phyloP scores from a whole-genome alignment of 371 early-diverging fungal genomes.

The Coemansia sp. region DNA sequence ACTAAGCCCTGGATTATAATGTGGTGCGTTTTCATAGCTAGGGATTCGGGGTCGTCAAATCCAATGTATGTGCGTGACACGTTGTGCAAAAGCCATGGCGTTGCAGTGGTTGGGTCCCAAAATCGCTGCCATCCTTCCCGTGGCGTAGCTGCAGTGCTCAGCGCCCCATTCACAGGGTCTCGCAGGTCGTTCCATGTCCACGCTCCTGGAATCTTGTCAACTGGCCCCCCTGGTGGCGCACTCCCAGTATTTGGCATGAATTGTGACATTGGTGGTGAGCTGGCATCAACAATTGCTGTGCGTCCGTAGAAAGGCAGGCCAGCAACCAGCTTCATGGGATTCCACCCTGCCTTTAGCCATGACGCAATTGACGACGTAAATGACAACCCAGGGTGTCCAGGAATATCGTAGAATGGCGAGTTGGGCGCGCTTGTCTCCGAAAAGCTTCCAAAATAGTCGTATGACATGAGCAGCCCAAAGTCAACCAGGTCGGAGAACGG shows the following conservation, averaged over 20 bases:
- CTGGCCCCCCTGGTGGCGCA: slow-evolving; percentile 37
- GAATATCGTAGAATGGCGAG: slow-evolving; percentile 58
- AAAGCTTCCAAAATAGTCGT: slow-evolving; percentile 67
- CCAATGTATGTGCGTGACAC: slow-evolving; percentile 60
- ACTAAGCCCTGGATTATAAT: slow-evolving; percentile 55
- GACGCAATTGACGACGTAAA: slow-evolving; percentile 54
- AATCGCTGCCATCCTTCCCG: slow-evolving; percentile 60
- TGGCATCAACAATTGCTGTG: slow-evolving; percentile 51
- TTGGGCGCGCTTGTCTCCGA: slow-evolving; percentile 62
- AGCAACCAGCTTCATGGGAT: slow-evolving; percentile 60
- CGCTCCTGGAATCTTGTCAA: slow-evolving; percentile 50
- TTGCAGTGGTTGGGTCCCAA: slow-evolving; percentile 60
- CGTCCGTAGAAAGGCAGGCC: slow-evolving; percentile 74
- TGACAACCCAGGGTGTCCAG: slow-evolving; percentile 54
- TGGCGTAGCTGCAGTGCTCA: slow-evolving; percentile 52
- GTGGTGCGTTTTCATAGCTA: slow-evolving; percentile 60
- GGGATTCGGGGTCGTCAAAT: slow-evolving; percentile 64
- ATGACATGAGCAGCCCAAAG: slow-evolving; percentile 67
- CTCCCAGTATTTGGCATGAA: slow-evolving; percentile 31
- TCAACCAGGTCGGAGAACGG: slow-evolving; percentile 64
- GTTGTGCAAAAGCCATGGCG: slow-evolving; percentile 69
- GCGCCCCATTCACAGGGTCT: slow-evolving; percentile 53
- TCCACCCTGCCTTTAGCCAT: slow-evolving; percentile 66
- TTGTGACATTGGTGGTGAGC: slow-evolving; percentile 13
- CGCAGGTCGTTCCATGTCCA: slow-evolving; percentile 59